Base-by-base conservation (phyloP, 2,329 filamentous ascomycete genomes). In the Hymenoscyphus linearis region DNA sequence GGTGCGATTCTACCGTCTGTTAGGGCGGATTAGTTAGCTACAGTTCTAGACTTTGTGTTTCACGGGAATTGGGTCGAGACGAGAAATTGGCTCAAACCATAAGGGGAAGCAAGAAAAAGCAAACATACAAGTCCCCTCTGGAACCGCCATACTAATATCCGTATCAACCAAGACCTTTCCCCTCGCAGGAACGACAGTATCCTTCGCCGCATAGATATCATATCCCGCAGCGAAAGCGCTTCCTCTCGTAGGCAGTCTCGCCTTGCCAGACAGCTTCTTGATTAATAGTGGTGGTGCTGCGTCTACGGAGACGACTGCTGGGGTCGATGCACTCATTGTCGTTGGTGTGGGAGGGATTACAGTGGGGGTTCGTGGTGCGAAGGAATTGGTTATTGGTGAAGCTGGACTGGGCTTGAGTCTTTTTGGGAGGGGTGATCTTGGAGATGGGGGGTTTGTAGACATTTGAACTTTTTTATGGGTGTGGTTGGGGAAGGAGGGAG, bases 161-260 rank as follows among this genome's bases (percentile, higher is more conserved):
- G 95, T 98, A 70, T 93, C 89, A 40, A 98, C 92, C 34, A 97
- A 78, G 0, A 80, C 91, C 77, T 96, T 92, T 67, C 92, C 93
- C 63, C 90, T 82, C 1, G 89, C 86, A 0, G 93, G 93, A 60
- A 99, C 87, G 2, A 84, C 82, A 3, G 87, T 88, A 40, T 88
- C 84, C 71, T 85, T 85, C 2, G 91, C 84, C 57, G 86, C 88
- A 77, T 97, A 98, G 62, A 99, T 74, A 76, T 99, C 95, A 78
- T 98, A 98, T 37, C 95, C 95, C 1, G 95, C 95, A 0, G 95
- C 91, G 72, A 90, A 93, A 58, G 87, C 88, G 67, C 90, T 96
- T 67, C 95, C 95, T 60, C 93, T 87, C 0, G 91, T 98, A 12
- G 95, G 95, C 26, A 93, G 82, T 54, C 83, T 84, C n/a, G 88